phyloP scores from a whole-genome alignment of 2,329 filamentous ascomycete species.

The Hypoxylon sp. region DNA sequence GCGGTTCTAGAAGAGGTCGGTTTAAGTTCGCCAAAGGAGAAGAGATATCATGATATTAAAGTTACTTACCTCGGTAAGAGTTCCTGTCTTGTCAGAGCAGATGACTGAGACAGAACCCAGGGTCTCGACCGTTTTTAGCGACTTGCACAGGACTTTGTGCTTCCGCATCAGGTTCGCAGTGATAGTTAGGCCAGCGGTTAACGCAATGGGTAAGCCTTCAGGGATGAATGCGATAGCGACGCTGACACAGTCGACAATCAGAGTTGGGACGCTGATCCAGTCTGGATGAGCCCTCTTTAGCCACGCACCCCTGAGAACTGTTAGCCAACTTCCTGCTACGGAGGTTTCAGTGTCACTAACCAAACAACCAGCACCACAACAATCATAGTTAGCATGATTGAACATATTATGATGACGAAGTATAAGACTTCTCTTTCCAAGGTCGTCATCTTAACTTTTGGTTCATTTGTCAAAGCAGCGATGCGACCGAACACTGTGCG shows the following conservation, averaged over 20 bases:
- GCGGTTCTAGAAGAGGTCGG: slow-evolving; percentile 63
- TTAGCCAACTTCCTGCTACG: slow-evolving; percentile 55
- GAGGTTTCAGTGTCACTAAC: slow-evolving; percentile 60
- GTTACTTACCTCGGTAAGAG: slow-evolving; percentile 66
- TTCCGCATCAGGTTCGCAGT: slow-evolving; percentile 81
- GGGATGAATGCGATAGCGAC: slow-evolving; percentile 82
- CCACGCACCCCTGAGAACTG: slow-evolving; percentile 70
- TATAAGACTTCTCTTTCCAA: slow-evolving; percentile 78
- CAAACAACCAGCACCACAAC: slow-evolving; percentile 74
- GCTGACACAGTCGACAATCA: slow-evolving; percentile 79
- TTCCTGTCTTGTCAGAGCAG: slow-evolving; percentile 83
- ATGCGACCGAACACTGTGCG: slow-evolving; percentile 81
- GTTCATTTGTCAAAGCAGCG: slow-evolving; percentile 76
- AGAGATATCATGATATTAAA: slow-evolving; percentile 10
- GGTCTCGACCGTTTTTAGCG: slow-evolving; percentile 81
- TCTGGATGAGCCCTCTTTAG: slow-evolving; percentile 72
- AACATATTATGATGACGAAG: slow-evolving; percentile 77
- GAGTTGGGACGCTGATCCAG: slow-evolving; percentile 77
- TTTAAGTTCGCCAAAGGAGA: background rate
- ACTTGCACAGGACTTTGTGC: slow-evolving; percentile 83
- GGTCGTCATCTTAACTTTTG: slow-evolving; percentile 74
- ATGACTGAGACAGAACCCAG: slow-evolving; percentile 79
- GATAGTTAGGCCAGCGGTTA: slow-evolving; percentile 79
- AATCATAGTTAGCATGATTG: slow-evolving; percentile 75
- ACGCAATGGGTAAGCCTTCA: slow-evolving; percentile 76